Evolutionary conservation across 345 rosid genomes (phyloP).

Genomic region (Mallotus nudiflorus): DNA sequence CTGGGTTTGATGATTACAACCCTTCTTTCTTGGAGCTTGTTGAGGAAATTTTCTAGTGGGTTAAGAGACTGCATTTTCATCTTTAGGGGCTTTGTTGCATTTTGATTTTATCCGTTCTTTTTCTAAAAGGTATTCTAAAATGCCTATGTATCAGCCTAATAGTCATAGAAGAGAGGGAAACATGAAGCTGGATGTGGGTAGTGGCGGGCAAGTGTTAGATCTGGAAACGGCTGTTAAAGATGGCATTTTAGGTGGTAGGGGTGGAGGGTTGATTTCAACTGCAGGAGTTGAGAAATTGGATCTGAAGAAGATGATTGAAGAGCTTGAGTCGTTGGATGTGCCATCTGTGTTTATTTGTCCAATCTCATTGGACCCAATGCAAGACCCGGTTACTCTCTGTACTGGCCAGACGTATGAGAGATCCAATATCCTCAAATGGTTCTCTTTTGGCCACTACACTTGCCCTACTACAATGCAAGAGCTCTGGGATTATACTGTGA

Average conservation of each 20-base stretch:
- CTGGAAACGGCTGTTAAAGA: conserved; percentile 69
- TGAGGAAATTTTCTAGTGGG: conserved; percentile 16
- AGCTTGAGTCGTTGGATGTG: conserved; percentile 56
- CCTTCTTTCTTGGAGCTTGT: conserved; percentile 27
- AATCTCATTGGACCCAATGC: conserved; percentile 78
- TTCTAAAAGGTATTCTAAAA: conserved; percentile 25
- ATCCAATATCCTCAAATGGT: conserved; percentile 74
- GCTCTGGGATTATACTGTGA: conserved; percentile 70
- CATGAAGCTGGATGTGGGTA: conserved; percentile 33
- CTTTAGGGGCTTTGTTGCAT: conserved; percentile 6
- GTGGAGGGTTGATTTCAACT: conserved; percentile 36
- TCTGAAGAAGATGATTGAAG: conserved; percentile 65
- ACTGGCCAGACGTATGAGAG: conserved; percentile 83
- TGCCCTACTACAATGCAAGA: conserved; percentile 90
- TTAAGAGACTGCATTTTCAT: conserved; percentile 20
- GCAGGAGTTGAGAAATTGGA: conserved; percentile 51
- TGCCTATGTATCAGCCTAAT: conserved; percentile 58
- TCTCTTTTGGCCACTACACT: conserved; percentile 61
- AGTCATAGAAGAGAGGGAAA: conserved; percentile 15
- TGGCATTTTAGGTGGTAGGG: conserved; percentile 62
- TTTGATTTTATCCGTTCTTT: background rate
- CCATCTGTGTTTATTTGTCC: conserved; percentile 78
- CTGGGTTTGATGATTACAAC: conserved; percentile 34
- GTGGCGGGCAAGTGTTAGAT: conserved; percentile 64
- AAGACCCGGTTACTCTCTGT: conserved; percentile 81